Conservation (phyloP, 495 filamentous ascomycete species). For the Xylaria palmicola region DNA sequence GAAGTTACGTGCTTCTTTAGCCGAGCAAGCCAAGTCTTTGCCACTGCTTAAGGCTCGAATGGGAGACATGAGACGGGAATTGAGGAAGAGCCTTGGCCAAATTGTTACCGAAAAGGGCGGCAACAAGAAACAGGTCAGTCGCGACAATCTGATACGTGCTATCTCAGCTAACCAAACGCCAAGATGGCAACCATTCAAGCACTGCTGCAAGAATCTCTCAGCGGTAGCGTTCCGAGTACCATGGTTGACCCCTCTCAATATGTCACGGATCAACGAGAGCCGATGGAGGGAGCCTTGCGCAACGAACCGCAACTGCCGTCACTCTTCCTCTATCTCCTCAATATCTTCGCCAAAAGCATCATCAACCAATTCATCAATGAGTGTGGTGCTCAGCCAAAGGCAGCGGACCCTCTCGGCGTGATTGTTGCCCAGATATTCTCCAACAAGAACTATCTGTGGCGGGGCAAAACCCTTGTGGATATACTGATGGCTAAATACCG, state of each 20-base stretch:
- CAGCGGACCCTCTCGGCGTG: slow-evolving; percentile 82
- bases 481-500: slow-evolving; percentile 87
- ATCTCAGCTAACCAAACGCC: slow-evolving; percentile 11
- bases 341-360: slow-evolving; percentile 75
- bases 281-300: slow-evolving; percentile 50
- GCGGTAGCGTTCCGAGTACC: slow-evolving; percentile 48
- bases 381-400: slow-evolving; percentile 62
- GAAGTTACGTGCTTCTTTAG: slow-evolving; percentile 59
- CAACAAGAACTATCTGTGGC: slow-evolving; percentile 61
- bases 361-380: slow-evolving; percentile 76
- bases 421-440: slow-evolving; percentile 74
- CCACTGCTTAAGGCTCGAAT: slow-evolving; percentile 58
- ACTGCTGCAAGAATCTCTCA: slow-evolving; percentile 40
- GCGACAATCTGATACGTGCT: not conserved
- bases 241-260: slow-evolving; percentile 67
- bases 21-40: slow-evolving; percentile 46
- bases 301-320: slow-evolving; percentile 60
- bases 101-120: slow-evolving; percentile 61
- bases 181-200: slow-evolving; percentile 48
- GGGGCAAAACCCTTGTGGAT: slow-evolving; percentile 73
- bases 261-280: slow-evolving; percentile 54
- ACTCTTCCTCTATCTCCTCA: slow-evolving; percentile 78
- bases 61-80: slow-evolving; percentile 72
- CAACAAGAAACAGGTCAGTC: slow-evolving; percentile 59
- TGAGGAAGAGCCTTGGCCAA: slow-evolving; percentile 72